A percentile compares a stretch with the other conserved stretches of the same genome.
Conservation (phyloP, 805 yeast species). For the Scheffersomyces coipomensis region DNA sequence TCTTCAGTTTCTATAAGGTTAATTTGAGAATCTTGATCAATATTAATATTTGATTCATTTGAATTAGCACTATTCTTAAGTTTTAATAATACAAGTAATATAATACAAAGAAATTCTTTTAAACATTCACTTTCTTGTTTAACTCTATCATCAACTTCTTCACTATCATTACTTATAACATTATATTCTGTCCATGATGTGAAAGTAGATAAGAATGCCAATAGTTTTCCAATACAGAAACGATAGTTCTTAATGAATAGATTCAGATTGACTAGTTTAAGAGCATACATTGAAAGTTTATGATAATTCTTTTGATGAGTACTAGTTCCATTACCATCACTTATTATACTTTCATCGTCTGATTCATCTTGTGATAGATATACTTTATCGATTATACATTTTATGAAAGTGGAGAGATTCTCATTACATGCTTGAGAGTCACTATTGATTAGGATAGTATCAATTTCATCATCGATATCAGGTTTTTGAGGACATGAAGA, state of each 20-base stretch:
- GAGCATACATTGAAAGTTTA: conserved; percentile 28
- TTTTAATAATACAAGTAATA: conserved; percentile 31
- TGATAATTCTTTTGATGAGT: conserved; percentile 22
- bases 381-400: conserved; percentile 30
- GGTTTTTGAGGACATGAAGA: conserved; percentile 1
- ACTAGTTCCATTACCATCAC: background rate
- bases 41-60: conserved; percentile 1
- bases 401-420: conserved; percentile 32
- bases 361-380: conserved; percentile 11
- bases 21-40: conserved; percentile 13
- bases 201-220: conserved; percentile 30
- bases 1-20: conserved; percentile 13
- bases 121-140: conserved; percentile 19
- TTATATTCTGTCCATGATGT: conserved; percentile 9
- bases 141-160: conserved; percentile 9
- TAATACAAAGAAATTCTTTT: conserved; percentile 35
- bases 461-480: conserved; percentile 7
- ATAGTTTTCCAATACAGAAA: conserved; percentile 37
- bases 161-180: background rate
- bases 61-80: conserved; percentile 16
- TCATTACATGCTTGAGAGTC: conserved; percentile 40
- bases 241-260: conserved; percentile 34
- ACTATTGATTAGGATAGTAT: conserved; percentile 26
- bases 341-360: conserved; percentile 8
- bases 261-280: conserved; percentile 35